A percentile compares a stretch with the other conserved stretches of the same genome.
phyloP scores from a whole-genome alignment of 441 rosid genomes.

The Corymbia calophylla region DNA sequence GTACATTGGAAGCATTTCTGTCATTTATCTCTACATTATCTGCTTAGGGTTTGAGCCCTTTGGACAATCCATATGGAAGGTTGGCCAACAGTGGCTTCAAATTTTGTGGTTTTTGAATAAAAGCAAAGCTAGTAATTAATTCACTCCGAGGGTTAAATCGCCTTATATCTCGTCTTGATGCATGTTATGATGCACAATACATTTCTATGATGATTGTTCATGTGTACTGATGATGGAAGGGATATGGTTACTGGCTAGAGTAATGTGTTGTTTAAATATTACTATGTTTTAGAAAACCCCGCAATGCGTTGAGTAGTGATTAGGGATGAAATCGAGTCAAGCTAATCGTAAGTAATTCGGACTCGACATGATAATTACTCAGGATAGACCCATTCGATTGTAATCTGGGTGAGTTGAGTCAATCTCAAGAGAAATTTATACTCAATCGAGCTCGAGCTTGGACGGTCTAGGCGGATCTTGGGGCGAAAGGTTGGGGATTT shows the following conservation, averaged over 20 bases:
- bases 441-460: neutral
- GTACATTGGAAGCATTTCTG: neutral
- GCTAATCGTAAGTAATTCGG: neutral
- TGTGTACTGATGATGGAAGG: neutral
- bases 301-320: neutral
- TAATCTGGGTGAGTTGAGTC: neutral
- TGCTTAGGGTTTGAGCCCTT: neutral
- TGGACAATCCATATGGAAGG: neutral
- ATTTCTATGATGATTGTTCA: neutral
- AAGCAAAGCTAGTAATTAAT: neutral
- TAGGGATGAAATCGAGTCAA: neutral
- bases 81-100: neutral
- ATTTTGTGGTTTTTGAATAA: neutral
- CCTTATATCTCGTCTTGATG: neutral
- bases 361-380: neutral
- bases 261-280: neutral
- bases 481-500: neutral
- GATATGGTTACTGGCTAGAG: neutral
- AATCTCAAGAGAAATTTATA: neutral
- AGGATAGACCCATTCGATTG: neutral
- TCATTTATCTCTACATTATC: neutral
- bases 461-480: neutral
- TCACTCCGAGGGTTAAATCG: neutral
- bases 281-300: neutral
- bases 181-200: neutral